Conservation (phyloP, 2,329 filamentous ascomycete genomes). For the Diaporthe sp. region DNA sequence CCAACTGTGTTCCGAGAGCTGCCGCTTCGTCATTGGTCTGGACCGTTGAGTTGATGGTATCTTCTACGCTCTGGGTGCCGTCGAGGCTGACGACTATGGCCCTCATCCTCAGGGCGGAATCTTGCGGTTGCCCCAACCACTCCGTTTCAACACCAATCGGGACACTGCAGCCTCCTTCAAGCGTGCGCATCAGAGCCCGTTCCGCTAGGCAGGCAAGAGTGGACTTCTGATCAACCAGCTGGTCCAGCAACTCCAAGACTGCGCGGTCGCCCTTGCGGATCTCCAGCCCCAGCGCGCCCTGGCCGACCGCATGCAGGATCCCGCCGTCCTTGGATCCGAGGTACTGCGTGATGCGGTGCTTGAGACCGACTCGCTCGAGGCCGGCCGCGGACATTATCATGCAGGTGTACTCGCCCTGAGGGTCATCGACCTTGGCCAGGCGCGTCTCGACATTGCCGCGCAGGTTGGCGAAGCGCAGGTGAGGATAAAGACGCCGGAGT, state of each 20-base stretch:
- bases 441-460: conserved; percentile 14
- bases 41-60: neutral
- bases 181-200: neutral
- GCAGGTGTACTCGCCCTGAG: neutral
- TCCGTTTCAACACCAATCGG: conserved; percentile 10
- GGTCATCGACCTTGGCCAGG: neutral
- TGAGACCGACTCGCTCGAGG: neutral
- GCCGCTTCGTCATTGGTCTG: neutral
- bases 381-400: conserved; percentile 9
- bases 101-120: neutral
- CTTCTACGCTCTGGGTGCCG: neutral
- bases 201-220: neutral
- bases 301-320: conserved; percentile 2
- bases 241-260: neutral
- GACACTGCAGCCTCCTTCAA: conserved; percentile 2
- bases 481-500: neutral
- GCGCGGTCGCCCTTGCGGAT: neutral
- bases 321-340: neutral
- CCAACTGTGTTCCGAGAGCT: neutral
- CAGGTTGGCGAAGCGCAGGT: neutral
- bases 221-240: neutral
- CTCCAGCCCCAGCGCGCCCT: neutral
- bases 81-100: conserved; percentile 5
- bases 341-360: conserved; percentile 8
- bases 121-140: neutral